Base-by-base conservation (phyloP, 2,329 filamentous ascomycete genomes). In the Cercospora nicotianae region DNA sequence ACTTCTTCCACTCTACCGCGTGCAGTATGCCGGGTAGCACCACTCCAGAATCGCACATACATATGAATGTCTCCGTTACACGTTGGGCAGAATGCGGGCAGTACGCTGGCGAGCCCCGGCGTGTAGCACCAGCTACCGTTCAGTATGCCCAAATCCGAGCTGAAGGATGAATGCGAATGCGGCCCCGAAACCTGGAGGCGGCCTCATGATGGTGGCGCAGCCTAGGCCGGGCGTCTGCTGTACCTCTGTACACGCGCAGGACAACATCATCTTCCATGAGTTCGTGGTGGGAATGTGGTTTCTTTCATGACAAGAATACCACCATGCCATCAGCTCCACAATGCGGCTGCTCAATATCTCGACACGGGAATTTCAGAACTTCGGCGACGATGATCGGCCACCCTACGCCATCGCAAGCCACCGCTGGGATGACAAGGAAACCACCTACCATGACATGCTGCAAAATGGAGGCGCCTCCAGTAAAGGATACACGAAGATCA, bases 281-380 rank as follows among this genome's bases (percentile, higher is more conserved):
- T 9, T 1, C 16, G 23, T 4, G 23, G 12, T 28, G 0, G 10
- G 6, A 55, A n/a, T 28, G 3, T 55, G 48, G 10, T n/a, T 55
- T 5, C 16, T 51, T 28, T 9, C 48, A 55, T 3, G 23, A 55
- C 23, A 5, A 8, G 23, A 55, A n/a, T 3, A 30, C 6, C 13
- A 8, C 23, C 5, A 55, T 55, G 48, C 23, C 23, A 55, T 28
- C 8, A 30, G 2, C 13, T 16, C 23, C 9, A 63, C 39, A 1
- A 68, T 68, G 66, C 62, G 66, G 16, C 58, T 68, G 13, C 26
- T 68, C 13, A 64, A 68, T 18, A 57, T 39, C 0, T n/a, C 60
- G 23, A 65, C 48, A n/a, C 26, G 63, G 0, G 1, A 65, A 6
- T 65, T 68, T 16, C 58, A 58, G 23, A 57, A 55, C 20, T 65